phyloP scores from a whole-genome alignment of 2,329 filamentous ascomycete genomes.

The Microdochium nivale region DNA sequence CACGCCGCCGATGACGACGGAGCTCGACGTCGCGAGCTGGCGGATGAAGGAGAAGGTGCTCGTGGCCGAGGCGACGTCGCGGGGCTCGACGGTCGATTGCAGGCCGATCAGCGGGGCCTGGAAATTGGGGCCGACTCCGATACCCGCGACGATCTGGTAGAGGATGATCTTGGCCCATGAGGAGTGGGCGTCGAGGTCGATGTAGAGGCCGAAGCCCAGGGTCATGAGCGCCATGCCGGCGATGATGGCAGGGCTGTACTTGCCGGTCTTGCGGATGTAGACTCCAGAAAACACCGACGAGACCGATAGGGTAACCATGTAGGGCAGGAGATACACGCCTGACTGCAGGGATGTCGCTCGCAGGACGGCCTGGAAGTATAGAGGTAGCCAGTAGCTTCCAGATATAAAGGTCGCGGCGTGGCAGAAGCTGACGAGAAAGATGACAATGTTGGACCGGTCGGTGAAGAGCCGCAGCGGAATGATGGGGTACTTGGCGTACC shows the following conservation, averaged over 20 bases:
- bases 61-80: constrained; percentile 61
- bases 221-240: constrained; percentile 49
- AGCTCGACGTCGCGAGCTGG: constrained; percentile 59
- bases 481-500: constrained; percentile 66
- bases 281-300: constrained; percentile 49
- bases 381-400: constrained; percentile 69
- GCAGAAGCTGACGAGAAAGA: constrained; percentile 58
- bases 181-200: constrained; percentile 48
- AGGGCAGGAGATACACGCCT: constrained; percentile 67
- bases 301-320: constrained; percentile 58
- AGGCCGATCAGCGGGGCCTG: constrained; percentile 61
- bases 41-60: constrained; percentile 60
- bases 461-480: constrained; percentile 68
- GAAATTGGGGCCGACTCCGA: constrained; percentile 61
- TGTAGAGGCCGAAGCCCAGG: constrained; percentile 56
- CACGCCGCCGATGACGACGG: constrained; percentile 67
- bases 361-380: constrained; percentile 76
- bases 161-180: constrained; percentile 49
- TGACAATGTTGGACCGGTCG: constrained; percentile 54
- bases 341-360: constrained; percentile 60
- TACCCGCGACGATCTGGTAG: constrained; percentile 54
- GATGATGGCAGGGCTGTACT: constrained; percentile 54
- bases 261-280: constrained; percentile 54
- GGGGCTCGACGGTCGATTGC: constrained; percentile 51
- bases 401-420: constrained; percentile 75